Evolutionary conservation across 768 basidiomycete genomes (phyloP).

Genomic region (Saitozyma sp.): DNA sequence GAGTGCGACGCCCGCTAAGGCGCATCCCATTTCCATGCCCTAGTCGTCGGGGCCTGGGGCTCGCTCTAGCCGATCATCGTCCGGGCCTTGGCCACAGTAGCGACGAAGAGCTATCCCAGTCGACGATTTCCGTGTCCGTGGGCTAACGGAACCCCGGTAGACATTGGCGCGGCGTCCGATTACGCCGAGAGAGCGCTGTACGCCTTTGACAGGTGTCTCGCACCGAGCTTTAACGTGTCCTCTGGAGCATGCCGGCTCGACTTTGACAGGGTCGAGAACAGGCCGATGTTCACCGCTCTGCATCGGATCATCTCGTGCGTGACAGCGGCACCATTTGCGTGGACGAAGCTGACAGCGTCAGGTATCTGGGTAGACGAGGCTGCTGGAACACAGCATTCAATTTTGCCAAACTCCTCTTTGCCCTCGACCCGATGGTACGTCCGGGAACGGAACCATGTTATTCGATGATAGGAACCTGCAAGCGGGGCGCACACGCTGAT

Average conservation of each 20-base stretch:
- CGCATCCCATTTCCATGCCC: neutral
- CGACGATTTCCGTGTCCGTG: too few relatives aligned
- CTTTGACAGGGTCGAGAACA: conserved; percentile 83
- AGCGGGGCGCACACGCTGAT: neutral
- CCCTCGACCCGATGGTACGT: conserved; percentile 66
- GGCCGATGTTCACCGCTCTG: conserved; percentile 85
- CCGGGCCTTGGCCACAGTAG: too few relatives aligned
- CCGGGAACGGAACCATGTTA: neutral
- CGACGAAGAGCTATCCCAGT: too few relatives aligned
- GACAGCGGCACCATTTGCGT: neutral
- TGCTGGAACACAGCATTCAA: conserved; percentile 88
- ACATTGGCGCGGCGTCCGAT: conserved; percentile 79
- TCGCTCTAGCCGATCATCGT: too few relatives aligned
- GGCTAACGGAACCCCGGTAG: conserved; percentile 53
- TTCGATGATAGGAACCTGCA: neutral
- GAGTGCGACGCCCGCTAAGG: conserved; percentile 11
- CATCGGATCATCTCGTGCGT: conserved; percentile 78
- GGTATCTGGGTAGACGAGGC: conserved; percentile 83
- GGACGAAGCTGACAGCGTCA: conserved; percentile 42
- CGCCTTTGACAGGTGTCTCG: conserved; percentile 85
- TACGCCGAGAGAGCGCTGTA: conserved; percentile 91
- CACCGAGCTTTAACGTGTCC: conserved; percentile 82
- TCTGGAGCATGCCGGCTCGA: conserved; percentile 79
- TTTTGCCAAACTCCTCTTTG: conserved; percentile 79
- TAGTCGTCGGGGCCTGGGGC: neutral